phyloP scores from a whole-genome alignment of 2,329 filamentous ascomycete genomes.

The Nemania bipapillata region DNA sequence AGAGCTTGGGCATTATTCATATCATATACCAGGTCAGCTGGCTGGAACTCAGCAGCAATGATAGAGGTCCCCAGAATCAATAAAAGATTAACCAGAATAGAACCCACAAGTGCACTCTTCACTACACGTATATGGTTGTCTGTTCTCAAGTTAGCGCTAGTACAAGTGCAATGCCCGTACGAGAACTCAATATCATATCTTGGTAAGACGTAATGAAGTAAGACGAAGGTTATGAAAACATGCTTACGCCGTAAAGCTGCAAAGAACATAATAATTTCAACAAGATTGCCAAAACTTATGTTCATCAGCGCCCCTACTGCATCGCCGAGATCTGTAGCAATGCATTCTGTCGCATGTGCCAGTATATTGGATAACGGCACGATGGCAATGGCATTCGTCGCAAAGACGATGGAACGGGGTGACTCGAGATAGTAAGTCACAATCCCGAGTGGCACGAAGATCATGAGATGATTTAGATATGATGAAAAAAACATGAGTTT shows the following conservation, averaged over 20 bases:
- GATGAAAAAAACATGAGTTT: slow-evolving; percentile 25
- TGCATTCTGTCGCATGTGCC: slow-evolving; percentile 74
- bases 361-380: slow-evolving; percentile 76
- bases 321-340: slow-evolving; percentile 35
- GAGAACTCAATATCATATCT: not conserved
- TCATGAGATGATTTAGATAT: slow-evolving; percentile 72
- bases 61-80: slow-evolving; percentile 91
- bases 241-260: slow-evolving; percentile 28
- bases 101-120: slow-evolving; percentile 86
- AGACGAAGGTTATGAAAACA: slow-evolving; percentile 8
- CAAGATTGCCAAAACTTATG: slow-evolving; percentile 52
- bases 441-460: slow-evolving; percentile 81
- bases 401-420: slow-evolving; percentile 72
- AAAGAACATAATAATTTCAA: slow-evolving; percentile 16
- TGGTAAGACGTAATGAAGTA: not conserved
- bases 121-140: slow-evolving; percentile 85
- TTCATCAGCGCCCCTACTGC: slow-evolving; percentile 69
- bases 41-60: slow-evolving; percentile 61
- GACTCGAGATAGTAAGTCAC: slow-evolving; percentile 64
- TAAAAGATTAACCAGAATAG: slow-evolving; percentile 85
- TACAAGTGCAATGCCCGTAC: not conserved
- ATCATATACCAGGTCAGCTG: slow-evolving; percentile 27
- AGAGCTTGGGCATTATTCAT: slow-evolving; percentile 35
- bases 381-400: slow-evolving; percentile 77
- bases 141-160: slow-evolving; percentile 37